Evolutionary conservation across 176 grass and related monocot genomes (phyloP), one percentile per base, ranked within the genome.

Genomic region (Bonia amplexicaulis): DNA sequence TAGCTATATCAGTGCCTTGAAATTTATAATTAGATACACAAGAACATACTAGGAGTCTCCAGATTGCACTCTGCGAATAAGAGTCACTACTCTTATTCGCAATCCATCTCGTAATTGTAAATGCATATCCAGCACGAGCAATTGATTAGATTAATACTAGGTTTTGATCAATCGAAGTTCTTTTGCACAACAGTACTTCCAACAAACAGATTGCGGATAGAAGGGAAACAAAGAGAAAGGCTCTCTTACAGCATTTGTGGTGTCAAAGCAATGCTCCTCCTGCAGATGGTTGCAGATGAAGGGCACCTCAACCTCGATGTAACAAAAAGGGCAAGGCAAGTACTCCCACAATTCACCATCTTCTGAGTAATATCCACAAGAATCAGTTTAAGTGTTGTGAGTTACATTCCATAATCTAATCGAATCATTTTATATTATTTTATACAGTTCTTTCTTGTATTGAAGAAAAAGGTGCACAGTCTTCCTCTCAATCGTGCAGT

Each of bases 181-280:
- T 63, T 71, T 72, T 71, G 79, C 57, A 76, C n/a, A 42, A 2
- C 42, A 65, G 55, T 71, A 71, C 3, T 78, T 41, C 19, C 41
- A 61, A 22, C 3, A 72, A 63, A 62, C 66, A 79, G 52, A 1
- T 10, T 51, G 51, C 0, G 13, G 68, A 60, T 13, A 81, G 6
- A 74, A 17, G 67, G 62, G 51, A 20, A 45, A 35, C 27, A 39
- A 58, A 63, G 12, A 15, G 42, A 73, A 11, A 51, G 48, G 2
- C 3, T 82, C 22, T 37, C 82, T 92, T 94, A 88, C 94, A 23
- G 85, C 92, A 82, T 97, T 97, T 85, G 80, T 89, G 29, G 88
- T 84, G 89, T 97, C 87, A 17, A 97, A 97, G 79, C 94, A 97
- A 59, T 97, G 94, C 46, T 97, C 94, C 71, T 97, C 92, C 81